These are phyloP conservation scores for Tuber magnatum DNA, from an alignment of 495 filamentous ascomycete species.

Conservation along the genomic window DNA sequence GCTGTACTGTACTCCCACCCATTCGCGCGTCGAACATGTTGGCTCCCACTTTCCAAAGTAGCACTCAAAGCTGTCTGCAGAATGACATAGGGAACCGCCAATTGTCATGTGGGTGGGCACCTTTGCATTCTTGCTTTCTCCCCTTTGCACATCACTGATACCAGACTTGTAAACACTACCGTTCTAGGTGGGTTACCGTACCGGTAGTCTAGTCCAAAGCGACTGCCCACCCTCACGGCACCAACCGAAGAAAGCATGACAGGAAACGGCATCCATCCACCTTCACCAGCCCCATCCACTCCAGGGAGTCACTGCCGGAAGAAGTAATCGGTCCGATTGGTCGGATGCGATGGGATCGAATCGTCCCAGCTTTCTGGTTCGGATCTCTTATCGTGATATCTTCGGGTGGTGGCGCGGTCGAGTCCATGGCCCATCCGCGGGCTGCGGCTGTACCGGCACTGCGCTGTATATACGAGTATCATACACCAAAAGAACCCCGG, in stretches of 20 bases:
- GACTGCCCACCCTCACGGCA: not conserved
- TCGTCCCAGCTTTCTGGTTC: not conserved
- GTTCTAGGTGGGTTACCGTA: not conserved
- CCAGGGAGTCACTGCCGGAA: not conserved
- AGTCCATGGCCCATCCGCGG: not conserved
- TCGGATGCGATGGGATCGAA: not conserved
- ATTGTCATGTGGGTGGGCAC: not conserved
- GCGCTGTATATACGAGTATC: no score
- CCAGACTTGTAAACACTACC: not conserved
- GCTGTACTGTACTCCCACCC: not conserved
- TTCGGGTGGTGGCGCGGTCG: not conserved
- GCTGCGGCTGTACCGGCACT: not conserved
- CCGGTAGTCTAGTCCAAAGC: not conserved
- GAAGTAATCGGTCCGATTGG: not conserved
- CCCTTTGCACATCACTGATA: not conserved
- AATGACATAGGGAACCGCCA: not conserved
- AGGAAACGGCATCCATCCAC: not conserved
- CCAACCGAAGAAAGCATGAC: not conserved
- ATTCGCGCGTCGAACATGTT: not conserved
- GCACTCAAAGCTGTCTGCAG: not conserved
- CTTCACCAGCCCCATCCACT: not conserved
- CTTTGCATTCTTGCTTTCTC: not conserved
- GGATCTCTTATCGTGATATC: constrained; percentile 1
- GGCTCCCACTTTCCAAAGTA: not conserved
- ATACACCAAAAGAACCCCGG: not conserved